phyloP scores from a whole-genome alignment of 345 rosid species.

The Ailanthus altissimus region DNA sequence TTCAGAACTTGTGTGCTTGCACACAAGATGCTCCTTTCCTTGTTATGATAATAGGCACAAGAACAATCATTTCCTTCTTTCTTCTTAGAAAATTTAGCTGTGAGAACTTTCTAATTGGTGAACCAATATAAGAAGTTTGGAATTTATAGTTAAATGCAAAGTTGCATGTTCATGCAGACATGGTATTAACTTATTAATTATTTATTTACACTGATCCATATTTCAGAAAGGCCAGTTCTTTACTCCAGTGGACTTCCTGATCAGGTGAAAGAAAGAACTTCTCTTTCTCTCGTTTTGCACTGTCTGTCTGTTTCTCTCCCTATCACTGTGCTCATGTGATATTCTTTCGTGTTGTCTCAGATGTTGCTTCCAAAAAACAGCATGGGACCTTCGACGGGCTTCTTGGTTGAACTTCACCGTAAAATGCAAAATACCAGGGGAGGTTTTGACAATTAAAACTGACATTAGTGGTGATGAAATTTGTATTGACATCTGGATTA shows the following conservation, averaged over 20 bases:
- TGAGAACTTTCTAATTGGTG: background rate
- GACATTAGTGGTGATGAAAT: background rate
- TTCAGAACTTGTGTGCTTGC: background rate
- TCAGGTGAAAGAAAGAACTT: slow-evolving; percentile 44
- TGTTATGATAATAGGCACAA: background rate
- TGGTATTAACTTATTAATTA: background rate
- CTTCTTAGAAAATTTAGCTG: background rate
- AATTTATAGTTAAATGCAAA: background rate
- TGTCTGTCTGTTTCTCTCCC: background rate
- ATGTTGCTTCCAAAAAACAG: slow-evolving; percentile 35
- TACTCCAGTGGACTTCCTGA: slow-evolving; percentile 62
- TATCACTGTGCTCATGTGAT: background rate
- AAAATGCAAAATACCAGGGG: slow-evolving; percentile 42
- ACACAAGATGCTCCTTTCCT: background rate
- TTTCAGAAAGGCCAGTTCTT: slow-evolving; percentile 66
- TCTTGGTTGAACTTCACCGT: slow-evolving; percentile 55
- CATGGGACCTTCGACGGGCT: slow-evolving; percentile 44
- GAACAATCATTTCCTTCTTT: background rate
- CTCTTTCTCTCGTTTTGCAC: background rate
- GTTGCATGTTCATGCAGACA: background rate
- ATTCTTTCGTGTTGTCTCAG: slow-evolving; percentile 34
- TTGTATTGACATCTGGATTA: slow-evolving; percentile 12
- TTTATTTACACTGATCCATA: background rate
- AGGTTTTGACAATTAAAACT: slow-evolving; percentile 30
- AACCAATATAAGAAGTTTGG: background rate